Conservation (phyloP, 805 yeast genomes). For the Dipodascus geniculatus region DNA sequence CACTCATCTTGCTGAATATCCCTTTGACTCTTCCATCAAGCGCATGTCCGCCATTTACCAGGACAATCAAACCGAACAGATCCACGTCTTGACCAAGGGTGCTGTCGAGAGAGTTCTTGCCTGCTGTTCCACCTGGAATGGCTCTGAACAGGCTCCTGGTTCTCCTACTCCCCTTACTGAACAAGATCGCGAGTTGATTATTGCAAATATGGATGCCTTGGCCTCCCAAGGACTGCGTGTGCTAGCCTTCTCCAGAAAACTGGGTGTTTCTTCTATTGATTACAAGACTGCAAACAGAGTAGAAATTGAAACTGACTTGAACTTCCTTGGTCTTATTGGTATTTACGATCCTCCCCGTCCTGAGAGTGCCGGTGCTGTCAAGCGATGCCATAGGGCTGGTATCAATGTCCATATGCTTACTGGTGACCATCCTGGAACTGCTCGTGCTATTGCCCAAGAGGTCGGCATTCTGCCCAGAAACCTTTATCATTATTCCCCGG, state of each 20-base stretch:
- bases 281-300: constrained; percentile 25
- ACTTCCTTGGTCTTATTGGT: constrained; percentile 59
- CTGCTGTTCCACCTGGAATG: constrained; percentile 44
- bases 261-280: constrained; percentile 19
- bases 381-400: constrained; percentile 60
- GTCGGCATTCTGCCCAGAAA: constrained; percentile 64
- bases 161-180: constrained; percentile 27
- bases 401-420: constrained; percentile 73
- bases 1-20: constrained; percentile 49
- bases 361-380: constrained; percentile 56
- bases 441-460: constrained; percentile 68
- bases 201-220: constrained; percentile 43
- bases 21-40: constrained; percentile 65
- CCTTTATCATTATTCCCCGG: constrained; percentile 39
- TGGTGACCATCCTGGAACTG: constrained; percentile 73
- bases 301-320: constrained; percentile 39
- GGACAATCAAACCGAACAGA: constrained; percentile 20
- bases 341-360: constrained; percentile 72
- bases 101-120: constrained; percentile 61
- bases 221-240: constrained; percentile 63
- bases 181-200: constrained; percentile 32
- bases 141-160: constrained; percentile 16
- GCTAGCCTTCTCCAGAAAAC: constrained; percentile 50
- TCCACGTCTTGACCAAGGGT: constrained; percentile 48
- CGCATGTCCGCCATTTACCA: constrained; percentile 56